Percentiles rank a stretch among this genome's conserved stretches.
Evolutionary conservation across 495 filamentous ascomycete species (phyloP).

Genomic region (Pseudotulostoma volvatum): DNA sequence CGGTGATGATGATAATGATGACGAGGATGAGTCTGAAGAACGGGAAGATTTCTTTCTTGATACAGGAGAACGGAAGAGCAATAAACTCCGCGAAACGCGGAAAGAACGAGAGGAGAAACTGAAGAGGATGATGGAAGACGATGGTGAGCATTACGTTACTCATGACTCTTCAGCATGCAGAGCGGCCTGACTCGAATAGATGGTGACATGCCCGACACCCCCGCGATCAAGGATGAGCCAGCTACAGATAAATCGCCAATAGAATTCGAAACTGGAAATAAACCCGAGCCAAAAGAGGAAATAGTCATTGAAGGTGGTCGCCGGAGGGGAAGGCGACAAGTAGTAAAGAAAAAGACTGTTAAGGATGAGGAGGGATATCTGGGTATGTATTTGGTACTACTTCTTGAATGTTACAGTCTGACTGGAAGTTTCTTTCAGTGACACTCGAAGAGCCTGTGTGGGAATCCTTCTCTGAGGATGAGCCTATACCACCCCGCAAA

Average conservation of each 20-base stretch:
- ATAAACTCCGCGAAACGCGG: slow-evolving; percentile 36
- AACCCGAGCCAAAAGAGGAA: slow-evolving; percentile 23
- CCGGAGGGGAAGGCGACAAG: slow-evolving; percentile 59
- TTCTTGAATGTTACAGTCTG: slow-evolving; percentile 1
- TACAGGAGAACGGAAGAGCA: slow-evolving; percentile 19
- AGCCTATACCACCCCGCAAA: slow-evolving; percentile 47
- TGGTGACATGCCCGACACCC: slow-evolving; percentile 33
- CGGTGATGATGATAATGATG: slow-evolving; percentile 6
- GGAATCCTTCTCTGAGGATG: slow-evolving; percentile 94
- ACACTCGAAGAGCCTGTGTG: slow-evolving; percentile 76
- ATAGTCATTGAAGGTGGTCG: slow-evolving; percentile 43
- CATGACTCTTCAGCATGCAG: slow-evolving; percentile 8
- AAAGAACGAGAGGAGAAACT: slow-evolving; percentile 59
- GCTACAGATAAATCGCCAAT: slow-evolving; percentile 14
- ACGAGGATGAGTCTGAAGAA: slow-evolving; percentile 53
- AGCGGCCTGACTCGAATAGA: slow-evolving; percentile 8
- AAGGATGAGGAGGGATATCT: slow-evolving; percentile 92
- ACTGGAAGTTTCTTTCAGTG: slow-evolving; percentile 34
- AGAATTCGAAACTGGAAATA: slow-evolving; percentile 31
- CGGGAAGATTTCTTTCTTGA: slow-evolving; percentile 43
- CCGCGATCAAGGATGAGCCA: slow-evolving; percentile 10
- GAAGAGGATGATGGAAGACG: slow-evolving; percentile 76
- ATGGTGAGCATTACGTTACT: slow-evolving; percentile 27
- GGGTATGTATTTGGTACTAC: slow-evolving; percentile 35
- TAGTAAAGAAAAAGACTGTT: slow-evolving; percentile 78